Evolutionary conservation across 176 grass and related monocot species (phyloP).

Genomic region (Melocanna baccifera): DNA sequence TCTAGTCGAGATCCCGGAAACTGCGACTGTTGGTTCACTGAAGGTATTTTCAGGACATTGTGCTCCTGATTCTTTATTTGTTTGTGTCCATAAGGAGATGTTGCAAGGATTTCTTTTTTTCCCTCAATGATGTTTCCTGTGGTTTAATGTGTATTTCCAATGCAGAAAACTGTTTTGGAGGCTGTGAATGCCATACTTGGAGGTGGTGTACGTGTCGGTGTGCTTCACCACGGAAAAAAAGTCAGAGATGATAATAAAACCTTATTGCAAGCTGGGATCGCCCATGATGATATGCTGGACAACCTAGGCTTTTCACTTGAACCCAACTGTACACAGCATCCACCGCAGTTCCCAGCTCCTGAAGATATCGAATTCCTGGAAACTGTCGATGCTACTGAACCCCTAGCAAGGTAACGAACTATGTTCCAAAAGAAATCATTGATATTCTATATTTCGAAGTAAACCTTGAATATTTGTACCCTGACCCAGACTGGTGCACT

Average conservation of each 20-base stretch:
- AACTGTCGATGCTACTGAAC: slow-evolving; percentile 61
- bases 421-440: slow-evolving; percentile 10
- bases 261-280: slow-evolving; percentile 68
- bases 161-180: slow-evolving; percentile 91
- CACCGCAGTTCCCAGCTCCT: slow-evolving; percentile 32
- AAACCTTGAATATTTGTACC: neutral
- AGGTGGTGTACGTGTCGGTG: slow-evolving; percentile 65
- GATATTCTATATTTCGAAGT: neutral
- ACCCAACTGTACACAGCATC: slow-evolving; percentile 49
- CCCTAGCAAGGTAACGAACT: slow-evolving; percentile 64
- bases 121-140: neutral
- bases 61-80: slow-evolving; percentile 14
- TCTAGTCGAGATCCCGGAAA: slow-evolving; percentile 92
- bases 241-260: slow-evolving; percentile 84
- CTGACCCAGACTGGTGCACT: slow-evolving; percentile 1
- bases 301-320: slow-evolving; percentile 84
- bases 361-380: slow-evolving; percentile 55
- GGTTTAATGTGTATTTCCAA: slow-evolving; percentile 39
- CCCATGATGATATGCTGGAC: slow-evolving; percentile 48
- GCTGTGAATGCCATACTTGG: slow-evolving; percentile 83
- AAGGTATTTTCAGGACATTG: slow-evolving; percentile 56
- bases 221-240: slow-evolving; percentile 86
- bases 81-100: neutral
- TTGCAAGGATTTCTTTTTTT: neutral
- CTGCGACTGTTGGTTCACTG: slow-evolving; percentile 78